A percentile compares a stretch with the other conserved stretches of the same genome.
Evolutionary conservation across 2,329 filamentous ascomycete genomes (phyloP).

Genomic region (Pseudofabraea citricarpa): DNA sequence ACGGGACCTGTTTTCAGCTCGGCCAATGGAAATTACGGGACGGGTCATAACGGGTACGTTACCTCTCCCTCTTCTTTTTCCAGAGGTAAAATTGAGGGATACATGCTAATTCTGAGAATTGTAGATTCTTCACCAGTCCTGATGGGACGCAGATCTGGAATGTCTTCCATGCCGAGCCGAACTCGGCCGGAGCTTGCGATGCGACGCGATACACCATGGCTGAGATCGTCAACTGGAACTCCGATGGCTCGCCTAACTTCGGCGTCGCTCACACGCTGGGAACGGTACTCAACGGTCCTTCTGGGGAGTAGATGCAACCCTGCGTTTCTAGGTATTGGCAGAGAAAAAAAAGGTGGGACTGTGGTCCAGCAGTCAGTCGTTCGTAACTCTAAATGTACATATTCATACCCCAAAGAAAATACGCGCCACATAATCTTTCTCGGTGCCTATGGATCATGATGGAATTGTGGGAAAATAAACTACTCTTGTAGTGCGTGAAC

Average conservation of each 20-base stretch:
- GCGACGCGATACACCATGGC: constrained; percentile 49
- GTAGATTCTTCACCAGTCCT: constrained; percentile 51
- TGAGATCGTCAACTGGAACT: constrained; percentile 43
- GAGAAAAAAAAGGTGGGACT: too few relatives aligned
- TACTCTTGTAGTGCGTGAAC: too few relatives aligned
- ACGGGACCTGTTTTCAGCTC: constrained; percentile 45
- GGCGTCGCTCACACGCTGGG: constrained; percentile 30
- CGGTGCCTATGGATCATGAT: too few relatives aligned
- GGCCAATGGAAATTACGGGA: constrained; percentile 52
- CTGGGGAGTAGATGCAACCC: constrained; percentile 24
- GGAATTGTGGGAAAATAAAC: too few relatives aligned
- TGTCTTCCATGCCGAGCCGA: constrained; percentile 49
- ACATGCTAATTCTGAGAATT: constrained; percentile 3
- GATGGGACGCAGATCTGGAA: constrained; percentile 50
- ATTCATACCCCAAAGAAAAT: too few relatives aligned
- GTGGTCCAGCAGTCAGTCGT: too few relatives aligned
- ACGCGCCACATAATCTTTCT: too few relatives aligned
- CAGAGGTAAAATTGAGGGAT: background rate
- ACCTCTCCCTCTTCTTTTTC: background rate
- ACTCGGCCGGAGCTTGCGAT: constrained; percentile 45
- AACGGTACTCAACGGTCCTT: constrained; percentile 28
- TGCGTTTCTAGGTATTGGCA: too few relatives aligned
- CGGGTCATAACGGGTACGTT: constrained; percentile 34
- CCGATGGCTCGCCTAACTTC: constrained; percentile 48
- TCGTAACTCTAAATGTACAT: too few relatives aligned